Evolutionary conservation across 495 filamentous ascomycete genomes (phyloP).

Genomic region (Hypoxylon lenormandii): DNA sequence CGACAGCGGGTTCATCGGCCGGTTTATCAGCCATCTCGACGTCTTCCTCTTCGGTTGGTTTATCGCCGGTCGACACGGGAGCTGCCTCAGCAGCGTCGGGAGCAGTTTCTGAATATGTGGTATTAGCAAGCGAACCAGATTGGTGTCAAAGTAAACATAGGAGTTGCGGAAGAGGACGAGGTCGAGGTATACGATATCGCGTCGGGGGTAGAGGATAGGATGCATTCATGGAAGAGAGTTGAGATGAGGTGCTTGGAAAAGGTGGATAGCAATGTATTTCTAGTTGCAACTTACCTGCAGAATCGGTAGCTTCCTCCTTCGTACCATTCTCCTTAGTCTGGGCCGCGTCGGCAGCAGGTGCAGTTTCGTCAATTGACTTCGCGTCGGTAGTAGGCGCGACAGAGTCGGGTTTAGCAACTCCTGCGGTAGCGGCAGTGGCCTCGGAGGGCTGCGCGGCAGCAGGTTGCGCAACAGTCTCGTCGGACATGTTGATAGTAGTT

Average conservation of each 20-base stretch:
- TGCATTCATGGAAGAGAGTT: conserved; percentile 26
- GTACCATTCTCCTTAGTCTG: conserved; percentile 31
- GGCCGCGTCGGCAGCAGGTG: conserved; percentile 22
- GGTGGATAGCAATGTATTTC: conserved; percentile 16
- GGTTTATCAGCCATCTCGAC: conserved; percentile 47
- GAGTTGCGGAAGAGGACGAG: conserved; percentile 4
- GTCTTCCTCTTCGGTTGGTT: conserved; percentile 47
- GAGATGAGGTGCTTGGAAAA: conserved; percentile 21
- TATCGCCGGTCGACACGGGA: conserved; percentile 33
- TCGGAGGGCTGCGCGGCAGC: conserved; percentile 44
- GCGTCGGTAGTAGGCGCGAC: conserved; percentile 46
- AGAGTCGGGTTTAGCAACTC: conserved; percentile 27
- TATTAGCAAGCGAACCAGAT: conserved; percentile 19
- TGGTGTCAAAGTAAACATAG: not conserved
- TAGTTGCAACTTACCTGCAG: conserved; percentile 43
- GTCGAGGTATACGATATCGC: conserved; percentile 17
- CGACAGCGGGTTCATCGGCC: conserved; percentile 31
- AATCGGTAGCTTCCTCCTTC: conserved; percentile 46
- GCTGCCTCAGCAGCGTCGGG: conserved; percentile 22
- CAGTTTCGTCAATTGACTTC: conserved; percentile 43
- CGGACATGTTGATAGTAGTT: conserved; percentile 46
- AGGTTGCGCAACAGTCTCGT: conserved; percentile 47
- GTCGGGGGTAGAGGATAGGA: conserved; percentile 8
- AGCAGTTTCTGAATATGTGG: conserved; percentile 12
- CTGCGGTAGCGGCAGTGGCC: conserved; percentile 15